Evolutionary conservation across 2,329 filamentous ascomycete genomes (phyloP).

Genomic region (Ophiostoma australiae): DNA sequence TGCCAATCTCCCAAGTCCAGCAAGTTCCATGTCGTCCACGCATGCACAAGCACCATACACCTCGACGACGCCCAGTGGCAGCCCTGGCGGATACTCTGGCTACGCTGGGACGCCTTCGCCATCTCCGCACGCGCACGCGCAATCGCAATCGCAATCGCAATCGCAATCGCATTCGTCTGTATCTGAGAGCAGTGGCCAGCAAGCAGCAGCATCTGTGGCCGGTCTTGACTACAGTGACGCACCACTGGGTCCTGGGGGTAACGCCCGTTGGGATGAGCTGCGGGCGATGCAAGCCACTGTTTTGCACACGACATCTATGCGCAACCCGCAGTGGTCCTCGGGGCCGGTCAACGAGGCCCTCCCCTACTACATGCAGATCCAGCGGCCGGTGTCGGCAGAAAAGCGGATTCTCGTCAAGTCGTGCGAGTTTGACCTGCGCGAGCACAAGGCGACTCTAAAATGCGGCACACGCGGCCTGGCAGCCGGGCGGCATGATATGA

Average conservation of each 20-base stretch:
- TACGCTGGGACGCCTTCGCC: background rate
- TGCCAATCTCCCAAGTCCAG: background rate
- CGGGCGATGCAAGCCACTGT: slow-evolving; percentile 29
- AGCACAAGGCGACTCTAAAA: slow-evolving; percentile 45
- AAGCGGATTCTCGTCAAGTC: slow-evolving; percentile 53
- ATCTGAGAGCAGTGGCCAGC: background rate
- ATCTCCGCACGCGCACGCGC: background rate
- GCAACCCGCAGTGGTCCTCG: background rate
- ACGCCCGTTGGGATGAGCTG: slow-evolving; percentile 39
- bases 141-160: too few relatives aligned
- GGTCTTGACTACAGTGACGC: slow-evolving; percentile 34
- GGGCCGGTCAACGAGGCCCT: background rate
- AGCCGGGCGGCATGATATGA: slow-evolving; percentile 44
- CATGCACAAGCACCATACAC: background rate
- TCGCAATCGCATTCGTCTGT: background rate
- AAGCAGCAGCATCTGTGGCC: background rate
- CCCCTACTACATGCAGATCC: slow-evolving; percentile 24
- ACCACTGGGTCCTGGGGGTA: slow-evolving; percentile 42
- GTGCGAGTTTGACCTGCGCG: slow-evolving; percentile 53
- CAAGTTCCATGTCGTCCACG: slow-evolving; percentile 6
- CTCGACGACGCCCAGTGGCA: slow-evolving; percentile 1
- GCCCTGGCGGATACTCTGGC: background rate
- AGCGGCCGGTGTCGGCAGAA: slow-evolving; percentile 44
- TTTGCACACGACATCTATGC: slow-evolving; percentile 11
- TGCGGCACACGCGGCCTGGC: slow-evolving; percentile 52